phyloP scores from a whole-genome alignment of 2,329 filamentous ascomycete species.

The Sarocladiaceae sp. region DNA sequence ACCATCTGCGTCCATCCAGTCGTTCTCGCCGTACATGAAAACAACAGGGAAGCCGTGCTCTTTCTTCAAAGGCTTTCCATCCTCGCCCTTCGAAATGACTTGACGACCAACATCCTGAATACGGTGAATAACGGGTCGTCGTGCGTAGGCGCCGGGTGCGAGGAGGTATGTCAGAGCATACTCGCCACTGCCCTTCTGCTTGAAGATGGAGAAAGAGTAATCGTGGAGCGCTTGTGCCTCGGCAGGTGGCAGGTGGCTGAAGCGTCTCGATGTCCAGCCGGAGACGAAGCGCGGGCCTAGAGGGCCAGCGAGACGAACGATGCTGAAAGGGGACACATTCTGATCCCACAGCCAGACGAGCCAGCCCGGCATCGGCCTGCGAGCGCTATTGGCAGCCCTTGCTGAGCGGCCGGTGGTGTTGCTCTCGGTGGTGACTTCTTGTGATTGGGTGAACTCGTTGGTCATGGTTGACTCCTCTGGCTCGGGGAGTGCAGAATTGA shows the following conservation, averaged over 20 bases:
- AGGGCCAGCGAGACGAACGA: conserved; percentile 84
- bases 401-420: conserved; percentile 27
- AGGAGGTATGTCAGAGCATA: conserved; percentile 91
- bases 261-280: conserved; percentile 89
- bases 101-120: conserved; percentile 87
- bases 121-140: conserved; percentile 78
- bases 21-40: conserved; percentile 94
- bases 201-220: conserved; percentile 93
- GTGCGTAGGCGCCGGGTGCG: conserved; percentile 87
- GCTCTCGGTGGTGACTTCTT: conserved; percentile 44
- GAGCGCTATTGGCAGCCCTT: conserved; percentile 27
- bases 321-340: conserved; percentile 90
- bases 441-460: conserved; percentile 77
- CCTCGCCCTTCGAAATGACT: conserved; percentile 28
- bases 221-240: conserved; percentile 85
- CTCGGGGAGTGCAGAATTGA: conserved; percentile 75
- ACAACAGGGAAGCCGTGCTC: conserved; percentile 76
- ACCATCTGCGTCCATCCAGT: conserved; percentile 97
- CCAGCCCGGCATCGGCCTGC: conserved; percentile 73
- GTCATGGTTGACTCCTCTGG: conserved; percentile 67
- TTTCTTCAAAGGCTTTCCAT: conserved; percentile 19
- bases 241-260: conserved; percentile 76
- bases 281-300: conserved; percentile 89
- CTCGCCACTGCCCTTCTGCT: conserved; percentile 86
- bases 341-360: conserved; percentile 93